Evolutionary conservation across 140 eudicot genomes (phyloP).

Genomic region (Ambrosia hybrid): DNA sequence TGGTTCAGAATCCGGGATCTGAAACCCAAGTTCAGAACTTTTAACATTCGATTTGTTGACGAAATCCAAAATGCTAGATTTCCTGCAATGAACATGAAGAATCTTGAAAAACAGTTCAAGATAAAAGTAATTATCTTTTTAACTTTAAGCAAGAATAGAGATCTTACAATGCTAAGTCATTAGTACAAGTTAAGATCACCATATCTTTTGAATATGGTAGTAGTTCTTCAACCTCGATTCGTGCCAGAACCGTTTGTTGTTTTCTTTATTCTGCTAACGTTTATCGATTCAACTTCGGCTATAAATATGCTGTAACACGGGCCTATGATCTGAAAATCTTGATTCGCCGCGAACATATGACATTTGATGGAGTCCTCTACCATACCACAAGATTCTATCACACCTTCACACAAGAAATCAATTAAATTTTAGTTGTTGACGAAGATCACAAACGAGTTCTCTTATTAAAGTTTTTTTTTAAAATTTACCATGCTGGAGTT

Average conservation of each 20-base stretch:
- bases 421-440: constrained; percentile 8
- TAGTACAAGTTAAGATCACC: constrained; percentile 39
- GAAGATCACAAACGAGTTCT: background rate
- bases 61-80: constrained; percentile 7
- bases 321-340: constrained; percentile 89
- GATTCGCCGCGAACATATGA: constrained; percentile 95
- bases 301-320: constrained; percentile 70
- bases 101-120: constrained; percentile 4
- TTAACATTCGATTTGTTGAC: constrained; percentile 4
- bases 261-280: constrained; percentile 55
- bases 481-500: constrained; percentile 92
- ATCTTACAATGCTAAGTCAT: constrained; percentile 27
- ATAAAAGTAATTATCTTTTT: background rate
- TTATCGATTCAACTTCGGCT: constrained; percentile 79
- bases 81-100: constrained; percentile 28
- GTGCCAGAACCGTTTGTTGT: constrained; percentile 52
- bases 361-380: constrained; percentile 79
- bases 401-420: constrained; percentile 59
- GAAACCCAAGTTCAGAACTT: constrained; percentile 10
- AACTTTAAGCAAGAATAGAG: background rate
- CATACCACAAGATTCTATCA: constrained; percentile 92
- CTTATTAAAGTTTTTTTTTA: background rate
- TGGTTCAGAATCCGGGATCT: background rate
- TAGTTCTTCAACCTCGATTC: constrained; percentile 87
- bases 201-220: constrained; percentile 61